Evolutionary conservation across 768 basidiomycete genomes (phyloP), one percentile per base, ranked within the genome.

Genomic region (Tricholoma saponaceum): DNA sequence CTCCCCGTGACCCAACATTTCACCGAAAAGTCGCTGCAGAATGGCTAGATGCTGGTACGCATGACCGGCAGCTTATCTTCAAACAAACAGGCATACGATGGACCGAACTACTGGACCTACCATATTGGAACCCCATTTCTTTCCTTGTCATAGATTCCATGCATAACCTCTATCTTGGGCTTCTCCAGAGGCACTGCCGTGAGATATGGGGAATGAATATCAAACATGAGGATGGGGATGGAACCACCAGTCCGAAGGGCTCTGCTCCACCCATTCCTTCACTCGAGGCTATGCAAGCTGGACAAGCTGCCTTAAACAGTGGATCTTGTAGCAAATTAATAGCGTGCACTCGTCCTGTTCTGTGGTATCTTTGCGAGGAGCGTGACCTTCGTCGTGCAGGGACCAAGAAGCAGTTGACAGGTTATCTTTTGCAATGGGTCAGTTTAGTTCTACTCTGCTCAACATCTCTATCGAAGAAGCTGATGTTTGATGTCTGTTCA

Each of bases 141-240:
- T 70, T 65, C 33, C 44, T 66, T 0, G 65, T 72, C 0, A 61
- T 75, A n/a, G 74, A 79, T 41, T 55, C 67, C 1, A 78, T 78
- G 74, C 76, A 78, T 37, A 66, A 68, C n/a, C 58, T 76, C 2
- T 67, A 69, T 52, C 64, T 76, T 16, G 65, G 66, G 14, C 33
- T 68, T 1, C 52, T 74, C 25, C 53, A 66, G 18, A 56, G 67
- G 25, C 72, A 74, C 49, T 67, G 62, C 51, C 49, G 57, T 5
- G 56, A 62, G 3, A 52, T 73, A 12, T 67, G 63, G 18, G 61
- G 63, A 1, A 61, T 66, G 61, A 51, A 62, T 52, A 55, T 58
- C 0, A 55, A 53, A 20, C n/a, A 55, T 44, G 23, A n/a, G 4
- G 59, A 61, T 26, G 57, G 59, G 30, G 52, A 62, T 35, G 53